Evolutionary conservation across 768 basidiomycete genomes (phyloP), one percentile per base, ranked within the genome.

Genomic region (Punctularia strigosozonata): DNA sequence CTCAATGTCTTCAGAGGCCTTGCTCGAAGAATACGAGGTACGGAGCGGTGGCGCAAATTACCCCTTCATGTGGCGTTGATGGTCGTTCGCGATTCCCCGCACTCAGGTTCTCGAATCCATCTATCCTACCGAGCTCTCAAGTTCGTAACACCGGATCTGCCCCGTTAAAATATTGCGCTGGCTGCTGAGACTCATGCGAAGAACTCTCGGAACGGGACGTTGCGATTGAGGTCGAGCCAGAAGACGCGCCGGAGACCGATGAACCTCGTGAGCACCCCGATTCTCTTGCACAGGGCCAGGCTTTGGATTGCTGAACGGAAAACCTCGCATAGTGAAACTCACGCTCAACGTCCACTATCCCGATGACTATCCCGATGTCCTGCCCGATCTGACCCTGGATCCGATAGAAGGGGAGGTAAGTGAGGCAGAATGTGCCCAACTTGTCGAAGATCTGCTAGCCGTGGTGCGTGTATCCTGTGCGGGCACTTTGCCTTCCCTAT

Each of bases 21-120:
- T 95, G 39, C 66, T 76, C 40, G 91, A 97, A 62, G 91, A 97
- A 60, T 77, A 91, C 45, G 90, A 97, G 77, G 90, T 92, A 51
- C 23, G 48, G 43, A 6, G 30, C 20, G 24, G 34, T 28, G 46
- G 44, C 39, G 46, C 31, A 31, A 41, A 42, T 38, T 31, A 40
- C 40, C 26, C 28, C 35, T 21, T 31, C 33, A 36, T 12, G 38
- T 15, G 17, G 10, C 17, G 22, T 45, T 35, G 14, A 23, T 30
- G 25, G 46, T 23, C 13, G 36, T 47, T 39, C 44, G 44, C 38
- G 37, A 23, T 18, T 37, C 43, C 19, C 22, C 10, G 22, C 42
- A 22, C 15, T n/a, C 51, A 94, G 84, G 90, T 95, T 20, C 72
- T 97, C 48, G 90, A 94, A 63, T 81, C 89, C 3, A 98, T 98